Conservation (phyloP, 495 filamentous ascomycete genomes). For the Penicillium chermesinum region DNA sequence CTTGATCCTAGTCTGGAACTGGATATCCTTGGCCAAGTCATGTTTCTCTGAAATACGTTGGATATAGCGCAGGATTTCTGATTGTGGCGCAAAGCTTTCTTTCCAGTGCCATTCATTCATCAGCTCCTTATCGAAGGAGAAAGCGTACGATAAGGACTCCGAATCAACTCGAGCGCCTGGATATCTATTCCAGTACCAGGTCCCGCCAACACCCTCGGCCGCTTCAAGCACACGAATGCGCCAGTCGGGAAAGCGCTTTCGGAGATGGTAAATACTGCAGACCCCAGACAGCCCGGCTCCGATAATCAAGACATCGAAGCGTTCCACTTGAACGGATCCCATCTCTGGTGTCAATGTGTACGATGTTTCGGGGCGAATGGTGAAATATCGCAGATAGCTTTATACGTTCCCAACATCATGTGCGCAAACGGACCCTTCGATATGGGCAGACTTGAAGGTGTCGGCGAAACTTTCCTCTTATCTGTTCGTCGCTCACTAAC, state of each 20-base stretch:
- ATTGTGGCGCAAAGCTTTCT: slow-evolving; percentile 16
- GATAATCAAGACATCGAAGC: slow-evolving; percentile 47
- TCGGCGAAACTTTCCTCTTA: background rate
- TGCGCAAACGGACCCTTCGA: too few species aligned
- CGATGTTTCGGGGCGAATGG: background rate
- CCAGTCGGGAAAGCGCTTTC: slow-evolving; percentile 18
- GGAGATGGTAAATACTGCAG: slow-evolving; percentile 27
- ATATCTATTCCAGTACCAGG: slow-evolving; percentile 43
- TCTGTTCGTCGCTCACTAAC: too few species aligned
- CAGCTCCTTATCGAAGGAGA: slow-evolving; percentile 23
- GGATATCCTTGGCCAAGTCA: slow-evolving; percentile 20
- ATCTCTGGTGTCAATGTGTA: background rate
- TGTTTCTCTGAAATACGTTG: slow-evolving; percentile 20
- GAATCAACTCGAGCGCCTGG: slow-evolving; percentile 25
- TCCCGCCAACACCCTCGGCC: slow-evolving; percentile 45
- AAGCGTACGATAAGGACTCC: slow-evolving; percentile 23
- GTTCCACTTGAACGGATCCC: background rate
- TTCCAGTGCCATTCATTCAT: slow-evolving; percentile 25
- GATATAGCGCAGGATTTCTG: slow-evolving; percentile 27
- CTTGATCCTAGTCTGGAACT: slow-evolving; percentile 23
- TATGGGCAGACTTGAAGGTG: background rate
- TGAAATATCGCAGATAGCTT: background rate
- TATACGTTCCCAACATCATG: too few species aligned
- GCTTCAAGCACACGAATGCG: slow-evolving; percentile 41
- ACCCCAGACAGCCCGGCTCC: slow-evolving; percentile 44